Evolutionary conservation across 2,329 filamentous ascomycete species (phyloP), one percentile per base, ranked within the genome.

Genomic region (Colletotrichum acutatum): DNA sequence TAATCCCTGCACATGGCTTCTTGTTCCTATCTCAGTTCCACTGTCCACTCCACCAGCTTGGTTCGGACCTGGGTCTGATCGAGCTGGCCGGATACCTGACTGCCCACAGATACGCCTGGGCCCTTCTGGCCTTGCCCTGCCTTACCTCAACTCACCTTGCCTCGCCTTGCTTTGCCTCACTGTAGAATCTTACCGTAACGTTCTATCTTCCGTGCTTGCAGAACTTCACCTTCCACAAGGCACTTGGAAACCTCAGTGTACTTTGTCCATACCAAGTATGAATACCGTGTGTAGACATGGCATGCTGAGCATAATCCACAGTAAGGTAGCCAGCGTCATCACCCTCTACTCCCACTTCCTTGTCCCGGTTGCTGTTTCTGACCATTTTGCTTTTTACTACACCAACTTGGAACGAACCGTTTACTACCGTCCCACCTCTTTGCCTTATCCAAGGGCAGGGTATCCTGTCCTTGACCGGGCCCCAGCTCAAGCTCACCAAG

Each of bases 361-460:
- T 70, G 70, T 57, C 59, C 70, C 28, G 52, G 42, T 54, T 46
- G 49, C 34, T 49, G 69, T 69, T 30, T 69, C 59, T 56, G 24
- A 60, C 42, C 71, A 71, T 65, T 66, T 73, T 73, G 65, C 66
- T 66, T 73, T 72, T 73, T 61, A 54, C 37, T 42, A 69, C 67
- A 61, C 46, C 37, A 49, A 73, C 66, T 66, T 73, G 66, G 71
- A 73, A 73, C 66, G 71, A 73, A 73, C 71, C 66, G 71, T 73
- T 73, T 73, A 28, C 46, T 58, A 52, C 71, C 71, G 71, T 73
- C 71, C 71, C 71, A 73, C 66, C 34, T 73, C 66, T 71, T 71
- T 71, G 37, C 71, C 66, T 70, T 73, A 73, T 65, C 60, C 71
- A 37, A 42, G 24, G 67, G 24, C 60, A 57, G 66, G 56, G 46